Base-by-base conservation (phyloP, 176 grass and related monocot species). In the Musa acuminata region DNA sequence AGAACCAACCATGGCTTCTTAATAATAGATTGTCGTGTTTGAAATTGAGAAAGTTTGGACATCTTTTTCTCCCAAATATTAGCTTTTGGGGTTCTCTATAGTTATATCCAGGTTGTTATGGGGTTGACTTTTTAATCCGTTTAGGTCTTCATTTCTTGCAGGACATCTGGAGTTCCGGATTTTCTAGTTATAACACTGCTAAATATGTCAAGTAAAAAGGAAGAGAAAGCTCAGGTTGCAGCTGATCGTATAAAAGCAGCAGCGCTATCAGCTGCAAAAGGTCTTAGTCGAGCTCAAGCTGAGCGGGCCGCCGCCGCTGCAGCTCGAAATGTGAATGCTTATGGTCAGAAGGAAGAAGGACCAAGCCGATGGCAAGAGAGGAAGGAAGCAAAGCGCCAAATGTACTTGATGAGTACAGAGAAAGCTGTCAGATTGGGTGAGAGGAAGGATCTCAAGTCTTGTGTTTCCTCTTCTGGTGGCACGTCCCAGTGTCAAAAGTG, bases 401-500 rank as follows among this genome's bases (percentile, higher is more conserved):
- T 96, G 89, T 92, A 98, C 79, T 86, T 93, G 48, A 87, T 87
- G 84, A 99, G 90, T 72, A 94, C 84, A 22, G 86, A 98, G 74
- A 91, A 83, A 66, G 84, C 90, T 78, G 88, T 82, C 0, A 84
- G 65, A 72, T 62, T 93, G 62, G 95, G 82, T 58, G 90, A 85
- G 84, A 94, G 83, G 82, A 87, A 87, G 71, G 85, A 85, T 60
- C 58, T 68, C 29, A 91, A 91, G 62, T 20, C 75, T 74, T 82
- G 73, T 48, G 25, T 73, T 77, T 53, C 79, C 70, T 81, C 76
- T 78, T 65, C 62, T n/a, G 55, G 51, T 77, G 78, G 82, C 53
- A 63, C 70, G 51, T 72, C 78, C 19, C 80, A 91, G 62, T 91
- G 90, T 50, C 84, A 98, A 82, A 99, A 87, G 75, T 94, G 88